These are phyloP conservation scores for Edaphochlamys debaryana DNA, from an alignment of 139 green algal species.

Conservation along the genomic window DNA sequence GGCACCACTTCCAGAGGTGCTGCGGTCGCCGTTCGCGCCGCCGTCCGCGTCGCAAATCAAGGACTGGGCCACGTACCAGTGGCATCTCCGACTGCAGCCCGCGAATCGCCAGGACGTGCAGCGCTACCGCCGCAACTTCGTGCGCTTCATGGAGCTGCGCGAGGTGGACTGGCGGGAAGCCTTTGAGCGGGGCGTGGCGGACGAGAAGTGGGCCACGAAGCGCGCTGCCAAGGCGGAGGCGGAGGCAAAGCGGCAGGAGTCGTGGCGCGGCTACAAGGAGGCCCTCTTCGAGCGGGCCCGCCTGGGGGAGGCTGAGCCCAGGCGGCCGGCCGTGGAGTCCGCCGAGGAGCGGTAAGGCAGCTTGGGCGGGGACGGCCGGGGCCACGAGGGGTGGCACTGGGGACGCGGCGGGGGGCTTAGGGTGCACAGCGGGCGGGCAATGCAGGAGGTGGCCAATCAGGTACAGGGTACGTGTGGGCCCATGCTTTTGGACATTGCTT, in stretches of 20 bases:
- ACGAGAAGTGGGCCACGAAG: not conserved
- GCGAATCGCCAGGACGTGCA: slow-evolving; percentile 2
- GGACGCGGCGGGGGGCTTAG: too few relatives aligned
- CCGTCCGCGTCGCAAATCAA: not conserved
- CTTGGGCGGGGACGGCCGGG: too few relatives aligned
- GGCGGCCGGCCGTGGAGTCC: too few relatives aligned
- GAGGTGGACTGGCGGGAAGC: slow-evolving; percentile 59
- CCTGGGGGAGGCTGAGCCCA: too few relatives aligned
- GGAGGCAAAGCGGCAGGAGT: slow-evolving; percentile 33
- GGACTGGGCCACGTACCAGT: slow-evolving; percentile 32
- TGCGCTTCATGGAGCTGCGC: slow-evolving; percentile 38
- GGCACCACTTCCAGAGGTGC: slow-evolving; percentile 23
- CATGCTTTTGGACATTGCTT: too few relatives aligned
- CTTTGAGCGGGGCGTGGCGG: slow-evolving; percentile 49
- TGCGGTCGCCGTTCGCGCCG: slow-evolving; percentile 53
- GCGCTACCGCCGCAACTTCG: slow-evolving; percentile 23
- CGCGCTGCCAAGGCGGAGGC: not conserved
- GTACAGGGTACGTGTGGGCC: too few relatives aligned
- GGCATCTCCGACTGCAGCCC: slow-evolving; percentile 27
- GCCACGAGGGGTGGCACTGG: too few relatives aligned
- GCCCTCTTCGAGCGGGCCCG: slow-evolving; percentile 16
- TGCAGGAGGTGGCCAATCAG: too few relatives aligned
- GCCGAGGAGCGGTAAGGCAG: too few relatives aligned
- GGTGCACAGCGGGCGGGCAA: too few relatives aligned
- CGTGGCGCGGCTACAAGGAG: slow-evolving; percentile 30